Evolutionary conservation across 106 monocot genomes (phyloP).

Genomic region (Dendrobium catenatum): DNA sequence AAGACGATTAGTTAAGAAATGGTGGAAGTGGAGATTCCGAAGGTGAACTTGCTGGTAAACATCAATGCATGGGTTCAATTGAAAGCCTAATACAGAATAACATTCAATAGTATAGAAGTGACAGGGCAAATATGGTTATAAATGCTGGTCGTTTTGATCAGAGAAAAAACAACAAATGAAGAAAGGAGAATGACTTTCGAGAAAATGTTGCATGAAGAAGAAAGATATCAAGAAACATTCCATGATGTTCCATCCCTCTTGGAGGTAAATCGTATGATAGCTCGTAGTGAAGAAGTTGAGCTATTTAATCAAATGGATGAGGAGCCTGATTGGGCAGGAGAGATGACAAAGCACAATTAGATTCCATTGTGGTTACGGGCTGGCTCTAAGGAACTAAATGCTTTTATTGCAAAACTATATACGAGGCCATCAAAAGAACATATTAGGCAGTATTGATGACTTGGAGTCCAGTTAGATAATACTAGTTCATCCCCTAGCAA

Average conservation of each 20-base stretch:
- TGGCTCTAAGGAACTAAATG: constrained; percentile 62
- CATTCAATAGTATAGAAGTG: constrained; percentile 95
- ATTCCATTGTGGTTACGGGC: constrained; percentile 89
- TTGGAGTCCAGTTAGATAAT: constrained; percentile 27
- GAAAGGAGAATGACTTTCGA: constrained; percentile 94
- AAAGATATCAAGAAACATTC: constrained; percentile 85
- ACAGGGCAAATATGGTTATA: constrained; percentile 97
- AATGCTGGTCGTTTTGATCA: constrained; percentile 99
- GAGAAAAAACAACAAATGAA: constrained; percentile 77
- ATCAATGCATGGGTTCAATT: constrained; percentile 87
- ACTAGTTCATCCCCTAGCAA: constrained; percentile 23
- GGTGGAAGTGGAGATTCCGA: constrained; percentile 73
- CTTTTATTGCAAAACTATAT: constrained; percentile 47
- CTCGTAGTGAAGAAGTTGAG: constrained; percentile 81
- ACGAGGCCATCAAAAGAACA: constrained; percentile 86
- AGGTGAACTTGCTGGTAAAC: constrained; percentile 89
- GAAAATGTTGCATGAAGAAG: constrained; percentile 90
- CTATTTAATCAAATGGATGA: constrained; percentile 99
- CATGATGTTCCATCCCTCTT: constrained; percentile 92
- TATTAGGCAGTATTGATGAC: constrained; percentile 28
- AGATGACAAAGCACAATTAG: constrained; percentile 73
- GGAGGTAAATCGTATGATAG: constrained; percentile 95
- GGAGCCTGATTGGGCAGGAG: constrained; percentile 84
- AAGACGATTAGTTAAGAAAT: constrained; percentile 84
- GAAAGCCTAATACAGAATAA: constrained; percentile 93